A percentile compares a stretch with the other conserved stretches of the same genome.
Conservation (phyloP, 2,329 filamentous ascomycete genomes). For the Teratosphaeria zuluensis region DNA sequence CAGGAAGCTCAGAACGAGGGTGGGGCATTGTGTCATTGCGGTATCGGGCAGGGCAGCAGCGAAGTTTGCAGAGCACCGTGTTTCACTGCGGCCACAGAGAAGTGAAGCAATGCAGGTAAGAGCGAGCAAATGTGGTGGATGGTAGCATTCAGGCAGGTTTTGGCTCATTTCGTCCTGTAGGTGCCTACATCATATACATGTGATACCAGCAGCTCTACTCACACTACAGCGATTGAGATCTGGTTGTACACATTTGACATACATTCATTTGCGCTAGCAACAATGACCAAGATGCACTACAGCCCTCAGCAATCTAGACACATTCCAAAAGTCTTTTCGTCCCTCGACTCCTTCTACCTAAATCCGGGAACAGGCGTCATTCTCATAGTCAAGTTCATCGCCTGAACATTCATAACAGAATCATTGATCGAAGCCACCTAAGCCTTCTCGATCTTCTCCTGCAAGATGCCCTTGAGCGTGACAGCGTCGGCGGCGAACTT, state of each 20-base stretch:
- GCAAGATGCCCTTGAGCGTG: conserved; percentile 85
- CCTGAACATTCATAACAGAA: not conserved
- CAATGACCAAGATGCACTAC: not conserved
- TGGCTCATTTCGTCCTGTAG: not conserved
- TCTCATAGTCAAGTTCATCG: not conserved
- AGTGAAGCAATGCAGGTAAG: not conserved
- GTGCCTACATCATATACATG: not conserved
- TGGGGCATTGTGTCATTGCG: not conserved
- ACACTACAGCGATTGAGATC: not conserved
- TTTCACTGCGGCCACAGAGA: not conserved
- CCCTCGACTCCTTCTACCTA: not conserved
- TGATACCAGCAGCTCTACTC: not conserved
- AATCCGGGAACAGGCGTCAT: not conserved
- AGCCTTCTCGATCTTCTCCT: conserved; percentile 59
- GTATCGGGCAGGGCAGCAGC: not conserved
- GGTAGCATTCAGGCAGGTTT: not conserved
- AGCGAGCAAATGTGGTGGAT: not conserved
- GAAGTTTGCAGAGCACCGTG: not conserved
- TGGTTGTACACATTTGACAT: not conserved
- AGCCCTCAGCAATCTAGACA: not conserved
- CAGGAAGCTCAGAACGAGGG: not conserved
- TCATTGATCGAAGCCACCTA: conserved; percentile 5
- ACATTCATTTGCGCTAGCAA: not conserved
- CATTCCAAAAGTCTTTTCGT: not conserved
- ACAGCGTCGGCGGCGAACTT: conserved; percentile 96